Evolutionary conservation across 352 stramenopile genomes (phyloP).

Genomic region (Pythium pectinolyticum): DNA sequence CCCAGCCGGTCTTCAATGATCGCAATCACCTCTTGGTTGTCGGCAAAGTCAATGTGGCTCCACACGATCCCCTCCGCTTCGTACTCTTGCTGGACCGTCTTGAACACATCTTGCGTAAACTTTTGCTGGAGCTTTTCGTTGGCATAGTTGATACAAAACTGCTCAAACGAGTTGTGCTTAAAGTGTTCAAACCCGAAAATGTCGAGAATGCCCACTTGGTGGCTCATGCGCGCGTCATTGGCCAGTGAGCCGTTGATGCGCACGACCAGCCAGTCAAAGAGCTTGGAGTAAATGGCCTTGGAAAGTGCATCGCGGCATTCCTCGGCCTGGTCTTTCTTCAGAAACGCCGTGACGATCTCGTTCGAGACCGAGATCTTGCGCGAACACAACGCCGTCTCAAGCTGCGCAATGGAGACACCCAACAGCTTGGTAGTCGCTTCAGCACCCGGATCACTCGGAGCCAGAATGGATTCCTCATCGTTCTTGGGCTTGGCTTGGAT

Average conservation of each 20-base stretch:
- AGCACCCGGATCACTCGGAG: conserved; percentile 34
- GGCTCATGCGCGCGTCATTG: conserved; percentile 50
- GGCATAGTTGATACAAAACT: conserved; percentile 93
- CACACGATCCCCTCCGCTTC: conserved; percentile 90
- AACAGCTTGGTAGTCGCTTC: conserved; percentile 52
- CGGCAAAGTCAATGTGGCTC: conserved; percentile 91
- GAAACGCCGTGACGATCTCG: conserved; percentile 65
- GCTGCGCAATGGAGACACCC: conserved; percentile 44
- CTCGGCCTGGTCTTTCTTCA: conserved; percentile 85
- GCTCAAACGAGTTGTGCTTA: conserved; percentile 93
- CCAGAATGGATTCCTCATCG: conserved; percentile 71
- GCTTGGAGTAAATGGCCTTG: conserved; percentile 95
- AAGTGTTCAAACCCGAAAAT: conserved; percentile 96
- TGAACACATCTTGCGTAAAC: conserved; percentile 90
- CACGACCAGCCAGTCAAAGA: conserved; percentile 97
- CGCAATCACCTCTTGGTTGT: conserved; percentile 88
- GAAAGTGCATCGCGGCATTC: conserved; percentile 94
- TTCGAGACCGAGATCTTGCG: conserved; percentile 64
- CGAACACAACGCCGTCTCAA: conserved; percentile 74
- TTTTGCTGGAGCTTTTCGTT: conserved; percentile 94
- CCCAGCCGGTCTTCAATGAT: conserved; percentile 87
- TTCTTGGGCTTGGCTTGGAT: conserved; percentile 77
- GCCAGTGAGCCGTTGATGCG: conserved; percentile 78
- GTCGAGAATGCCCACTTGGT: conserved; percentile 90
- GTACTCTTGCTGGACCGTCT: conserved; percentile 89